Conservation (phyloP, 192 early-diverging fungal species). For the Dissophora ornata region DNA sequence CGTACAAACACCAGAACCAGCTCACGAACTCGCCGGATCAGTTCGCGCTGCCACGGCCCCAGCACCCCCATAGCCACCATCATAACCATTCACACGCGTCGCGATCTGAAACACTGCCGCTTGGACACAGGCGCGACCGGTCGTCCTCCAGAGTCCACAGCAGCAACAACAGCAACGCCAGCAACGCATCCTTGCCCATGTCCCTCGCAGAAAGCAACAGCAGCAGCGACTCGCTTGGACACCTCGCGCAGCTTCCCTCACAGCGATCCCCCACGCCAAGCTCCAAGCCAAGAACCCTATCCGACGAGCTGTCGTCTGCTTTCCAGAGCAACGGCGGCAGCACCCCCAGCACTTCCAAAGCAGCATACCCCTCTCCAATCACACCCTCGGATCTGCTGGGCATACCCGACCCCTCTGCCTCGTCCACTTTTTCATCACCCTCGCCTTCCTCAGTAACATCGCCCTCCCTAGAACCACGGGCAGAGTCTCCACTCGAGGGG, state of each 20-base stretch:
- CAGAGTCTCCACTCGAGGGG: constrained; percentile 18
- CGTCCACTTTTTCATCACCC: constrained; percentile 8
- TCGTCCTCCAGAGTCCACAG: constrained; percentile 28
- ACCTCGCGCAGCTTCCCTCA: neutral
- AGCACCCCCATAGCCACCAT: neutral
- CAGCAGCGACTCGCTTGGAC: constrained; percentile 24
- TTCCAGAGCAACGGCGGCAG: constrained; percentile 2
- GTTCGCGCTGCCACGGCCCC: neutral
- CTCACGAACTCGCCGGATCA: neutral
- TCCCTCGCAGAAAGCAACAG: constrained; percentile 22
- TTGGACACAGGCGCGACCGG: constrained; percentile 13
- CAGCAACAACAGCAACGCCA: constrained; percentile 3
- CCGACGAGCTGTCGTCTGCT: constrained; percentile 37
- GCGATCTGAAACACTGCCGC: too few species aligned
- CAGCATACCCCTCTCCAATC: constrained; percentile 38
- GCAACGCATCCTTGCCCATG: constrained; percentile 18
- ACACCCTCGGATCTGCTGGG: constrained; percentile 45
- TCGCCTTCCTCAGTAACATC: constrained; percentile 9
- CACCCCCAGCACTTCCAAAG: constrained; percentile 10
- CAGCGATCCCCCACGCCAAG: neutral
- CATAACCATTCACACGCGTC: constrained; percentile 1
- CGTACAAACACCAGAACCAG: constrained; percentile 1
- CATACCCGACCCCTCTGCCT: constrained; percentile 22
- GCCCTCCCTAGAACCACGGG: neutral
- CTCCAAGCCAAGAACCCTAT: constrained; percentile 25